Base-by-base conservation (phyloP, 306 rosid genomes). In the Canavalia gladiata region DNA sequence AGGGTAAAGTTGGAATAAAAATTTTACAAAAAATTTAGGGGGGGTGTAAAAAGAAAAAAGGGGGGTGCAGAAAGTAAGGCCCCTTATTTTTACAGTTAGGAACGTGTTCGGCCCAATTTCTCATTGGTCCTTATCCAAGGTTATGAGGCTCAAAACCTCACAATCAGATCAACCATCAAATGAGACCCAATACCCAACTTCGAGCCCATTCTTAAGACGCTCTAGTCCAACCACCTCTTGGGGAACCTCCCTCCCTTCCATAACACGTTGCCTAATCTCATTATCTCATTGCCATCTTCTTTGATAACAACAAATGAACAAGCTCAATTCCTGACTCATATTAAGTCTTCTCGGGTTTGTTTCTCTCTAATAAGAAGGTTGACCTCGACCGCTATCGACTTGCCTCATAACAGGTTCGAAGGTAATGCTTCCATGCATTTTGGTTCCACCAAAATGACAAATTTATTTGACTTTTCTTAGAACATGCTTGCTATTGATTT, bases 381-480 rank as follows among this genome's bases (percentile, higher is more conserved):
- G 73, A 25, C 81, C 1, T 33, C 83, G 62, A 0, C 0, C 0
- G 1, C 4, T 28, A 18, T 88, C 3, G 78, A 88, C 13, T 60
- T 90, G 55, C 83, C 90, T 3, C 70, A 89, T 0, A 90, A 90
- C 87, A 85, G 18, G 85, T 84, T 90, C 0, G 67, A 63, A 72
- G 94, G 94, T 1, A 92, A 90, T 43, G 90, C 87, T 0, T 83
- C 2, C 4, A 9, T 85, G 80, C 28, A 88, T 12, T 87, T 90
- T 42, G 91, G 94, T 5, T 3, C 9, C 29, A 72, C 63, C 59
- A 88, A 84, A 75, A 72, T 39, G 13, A 42, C 69, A 0, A 57
- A 10, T 0, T 2, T 0, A 9, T 39, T 83, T 4, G 87, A 86
- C 66, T 4, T 88, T 58, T 85, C 89, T 0, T 85, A 85, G 82